Conservation (phyloP, 768 basidiomycete genomes). For the Lactarius evosmus region DNA sequence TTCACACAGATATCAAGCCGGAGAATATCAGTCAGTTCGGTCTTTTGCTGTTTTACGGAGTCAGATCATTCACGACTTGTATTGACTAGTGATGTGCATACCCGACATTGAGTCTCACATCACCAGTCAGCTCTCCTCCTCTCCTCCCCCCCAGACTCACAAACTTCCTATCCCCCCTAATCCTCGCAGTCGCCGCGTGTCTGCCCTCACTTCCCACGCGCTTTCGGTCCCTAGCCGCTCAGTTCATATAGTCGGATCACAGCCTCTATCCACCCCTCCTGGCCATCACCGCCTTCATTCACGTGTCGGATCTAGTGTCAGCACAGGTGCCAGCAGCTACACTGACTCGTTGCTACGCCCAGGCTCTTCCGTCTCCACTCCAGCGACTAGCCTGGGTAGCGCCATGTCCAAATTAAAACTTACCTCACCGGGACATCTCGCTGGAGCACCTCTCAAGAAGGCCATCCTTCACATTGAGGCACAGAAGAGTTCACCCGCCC, state of each 20-base stretch:
- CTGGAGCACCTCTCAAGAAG: conserved; percentile 5
- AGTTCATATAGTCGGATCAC: conserved; percentile 81
- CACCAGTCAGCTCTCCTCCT: conserved; percentile 59
- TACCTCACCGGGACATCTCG: conserved; percentile 16
- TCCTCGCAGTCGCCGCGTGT: conserved; percentile 54
- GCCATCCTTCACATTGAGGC: conserved; percentile 5
- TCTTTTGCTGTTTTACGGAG: background rate
- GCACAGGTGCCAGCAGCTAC: conserved; percentile 33
- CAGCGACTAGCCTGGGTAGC: conserved; percentile 35
- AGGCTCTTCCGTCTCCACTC: conserved; percentile 29
- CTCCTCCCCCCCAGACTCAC: conserved; percentile 71
- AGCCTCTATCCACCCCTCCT: conserved; percentile 61
- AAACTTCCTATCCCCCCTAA: conserved; percentile 79
- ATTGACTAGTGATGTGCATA: conserved; percentile 65
- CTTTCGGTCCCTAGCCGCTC: conserved; percentile 50
- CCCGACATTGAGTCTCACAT: conserved; percentile 79
- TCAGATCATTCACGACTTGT: background rate
- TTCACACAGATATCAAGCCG: conserved; percentile 93
- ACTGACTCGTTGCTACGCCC: conserved; percentile 22
- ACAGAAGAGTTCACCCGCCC: conserved; percentile 15
- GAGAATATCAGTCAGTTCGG: conserved; percentile 84
- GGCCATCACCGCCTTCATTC: conserved; percentile 20
- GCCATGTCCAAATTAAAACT: conserved; percentile 29
- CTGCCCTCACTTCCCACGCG: conserved; percentile 56
- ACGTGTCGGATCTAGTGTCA: conserved; percentile 31